Conservation (phyloP, 179 eudicot species). For the Sideroxylon spinosum region DNA sequence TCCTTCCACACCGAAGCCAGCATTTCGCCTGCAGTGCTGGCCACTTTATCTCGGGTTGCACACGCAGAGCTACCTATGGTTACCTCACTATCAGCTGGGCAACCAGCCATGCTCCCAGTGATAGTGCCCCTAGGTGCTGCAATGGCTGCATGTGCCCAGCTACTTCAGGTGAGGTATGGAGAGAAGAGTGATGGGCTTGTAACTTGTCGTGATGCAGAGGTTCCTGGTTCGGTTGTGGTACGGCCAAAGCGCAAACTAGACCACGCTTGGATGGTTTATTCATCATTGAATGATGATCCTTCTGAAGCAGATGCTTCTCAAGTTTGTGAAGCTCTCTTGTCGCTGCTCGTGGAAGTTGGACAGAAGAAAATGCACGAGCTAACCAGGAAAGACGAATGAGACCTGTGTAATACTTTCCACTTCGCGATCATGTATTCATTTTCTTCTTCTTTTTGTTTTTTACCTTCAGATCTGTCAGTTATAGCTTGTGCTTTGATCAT, state of each 20-base stretch:
- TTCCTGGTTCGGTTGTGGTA: constrained; percentile 89
- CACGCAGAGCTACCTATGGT: constrained; percentile 65
- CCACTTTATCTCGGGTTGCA: constrained; percentile 78
- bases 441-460: too few relatives aligned
- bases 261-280: constrained; percentile 97
- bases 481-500: too few relatives aligned
- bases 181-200: constrained; percentile 97
- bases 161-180: constrained; percentile 72
- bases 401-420: not conserved
- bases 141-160: constrained; percentile 88
- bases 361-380: constrained; percentile 39
- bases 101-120: constrained; percentile 53
- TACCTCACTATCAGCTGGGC: constrained; percentile 28
- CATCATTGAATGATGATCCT: constrained; percentile 58
- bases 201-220: constrained; percentile 90
- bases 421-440: not conserved
- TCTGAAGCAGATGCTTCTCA: constrained; percentile 72
- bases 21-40: constrained; percentile 70
- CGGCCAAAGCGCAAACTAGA: constrained; percentile 72
- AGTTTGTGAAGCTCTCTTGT: constrained; percentile 81
- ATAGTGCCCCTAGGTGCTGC: constrained; percentile 80
- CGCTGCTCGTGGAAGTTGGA: constrained; percentile 71
- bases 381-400: constrained; percentile 40
- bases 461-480: too few relatives aligned
- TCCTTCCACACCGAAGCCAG: constrained; percentile 89